Base-by-base conservation (phyloP, 1,139 yeast genomes). In the Kurtzmaniella quercitrusa region DNA sequence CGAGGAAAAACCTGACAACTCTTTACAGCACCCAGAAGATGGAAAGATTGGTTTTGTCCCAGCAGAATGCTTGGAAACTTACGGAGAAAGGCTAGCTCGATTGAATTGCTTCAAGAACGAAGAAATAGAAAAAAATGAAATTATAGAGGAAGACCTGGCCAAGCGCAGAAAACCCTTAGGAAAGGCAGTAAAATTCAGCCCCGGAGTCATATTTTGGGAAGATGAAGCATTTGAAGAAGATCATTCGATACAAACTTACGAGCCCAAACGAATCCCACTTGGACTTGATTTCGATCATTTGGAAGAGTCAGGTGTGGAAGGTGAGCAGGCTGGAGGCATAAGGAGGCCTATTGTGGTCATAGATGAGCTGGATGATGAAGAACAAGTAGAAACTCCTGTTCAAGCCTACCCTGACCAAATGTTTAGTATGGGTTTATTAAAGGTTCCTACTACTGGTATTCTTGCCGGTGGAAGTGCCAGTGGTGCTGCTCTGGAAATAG, bases 31-130 rank as follows among this genome's bases (percentile, higher is more conserved):
- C 40, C 70, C 61, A n/a, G 88, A 84, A 59, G 81, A 77, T 54
- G 62, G 75, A 1, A 80, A 79, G 55, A 76, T 89, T 42, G 98
- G 98, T 2, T 94, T 91, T 66, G 94, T 95, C 1, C 98, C 98
- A 1, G 98, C 98, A 1, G 98, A 93, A 61, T 84, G 95, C 49
- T 69, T 93, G 38, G 98, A 93, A 62, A 88, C 96, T 0, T 89
- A 88, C 47, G 87, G 83, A 38, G 98, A 93, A 61, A 72, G 98
- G 45, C 67, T 94, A 43, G 98, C 98, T 0, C 72, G 98, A 44
- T 71, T 89, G 38, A 93, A 93, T 61, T 88, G 96, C 62, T 88
- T 91, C 76, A 84, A 89, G 51, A 93, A 93, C 63, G 96, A 88
- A 61, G 88, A 85, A 50, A 59, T 82, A 40, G 87, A 80, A 54